phyloP scores from a whole-genome alignment of 768 basidiomycete genomes.

The Lentinula sp. region DNA sequence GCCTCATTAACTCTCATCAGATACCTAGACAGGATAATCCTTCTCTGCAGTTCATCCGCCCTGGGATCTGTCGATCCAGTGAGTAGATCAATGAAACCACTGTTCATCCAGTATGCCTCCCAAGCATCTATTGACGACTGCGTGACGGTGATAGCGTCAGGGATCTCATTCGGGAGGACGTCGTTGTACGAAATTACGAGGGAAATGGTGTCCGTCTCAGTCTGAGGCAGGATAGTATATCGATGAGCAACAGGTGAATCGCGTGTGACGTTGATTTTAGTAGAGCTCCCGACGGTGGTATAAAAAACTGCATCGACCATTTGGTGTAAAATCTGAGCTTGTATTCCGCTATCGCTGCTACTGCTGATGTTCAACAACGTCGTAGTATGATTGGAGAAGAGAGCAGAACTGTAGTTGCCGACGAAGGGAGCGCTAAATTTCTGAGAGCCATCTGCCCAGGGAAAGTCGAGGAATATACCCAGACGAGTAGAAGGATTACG shows the following conservation, averaged over 20 bases:
- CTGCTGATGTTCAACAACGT: conserved; percentile 15
- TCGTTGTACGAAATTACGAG: conserved; percentile 29
- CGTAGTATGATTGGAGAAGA: conserved; percentile 43
- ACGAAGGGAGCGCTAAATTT: conserved; percentile 58
- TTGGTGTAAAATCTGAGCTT: conserved; percentile 36
- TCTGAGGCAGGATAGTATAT: conserved; percentile 35
- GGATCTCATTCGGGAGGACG: conserved; percentile 10
- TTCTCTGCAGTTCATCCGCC: conserved; percentile 49
- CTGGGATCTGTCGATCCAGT: conserved; percentile 43
- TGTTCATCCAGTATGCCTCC: conserved; percentile 40
- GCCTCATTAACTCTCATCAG: conserved; percentile 56
- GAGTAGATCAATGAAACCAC: conserved; percentile 47
- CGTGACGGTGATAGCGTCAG: conserved; percentile 18
- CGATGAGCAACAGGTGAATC: conserved; percentile 39
- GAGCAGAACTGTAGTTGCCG: conserved; percentile 34
- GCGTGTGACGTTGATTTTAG: conserved; percentile 28
- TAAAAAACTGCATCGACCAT: conserved; percentile 33
- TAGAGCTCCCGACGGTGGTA: conserved; percentile 35
- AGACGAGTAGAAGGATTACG: conserved; percentile 15
- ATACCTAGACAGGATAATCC: conserved; percentile 51
- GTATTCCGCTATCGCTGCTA: conserved; percentile 7
- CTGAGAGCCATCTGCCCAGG: conserved; percentile 51
- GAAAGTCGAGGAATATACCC: conserved; percentile 51
- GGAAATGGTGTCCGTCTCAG: conserved; percentile 22
- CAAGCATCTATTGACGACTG: conserved; percentile 32